phyloP scores from a whole-genome alignment of 768 basidiomycete species.

The Hypholoma fasciculare region DNA sequence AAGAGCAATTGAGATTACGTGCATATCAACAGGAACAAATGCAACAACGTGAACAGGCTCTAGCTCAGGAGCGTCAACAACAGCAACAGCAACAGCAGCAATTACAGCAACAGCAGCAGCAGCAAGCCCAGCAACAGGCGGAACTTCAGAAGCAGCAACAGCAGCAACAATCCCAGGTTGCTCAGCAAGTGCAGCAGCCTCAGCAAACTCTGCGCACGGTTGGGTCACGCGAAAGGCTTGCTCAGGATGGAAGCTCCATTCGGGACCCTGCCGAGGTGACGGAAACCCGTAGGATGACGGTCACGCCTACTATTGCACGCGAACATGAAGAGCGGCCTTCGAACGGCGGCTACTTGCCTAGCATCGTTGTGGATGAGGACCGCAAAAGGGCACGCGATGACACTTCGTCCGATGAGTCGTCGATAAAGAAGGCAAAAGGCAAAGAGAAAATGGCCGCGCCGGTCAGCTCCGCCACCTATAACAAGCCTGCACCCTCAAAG shows the following conservation, averaged over 20 bases:
- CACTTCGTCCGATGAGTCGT: conserved; percentile 33
- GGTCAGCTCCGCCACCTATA: conserved; percentile 41
- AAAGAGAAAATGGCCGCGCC: conserved; percentile 52
- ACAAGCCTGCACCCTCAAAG: conserved; percentile 34
- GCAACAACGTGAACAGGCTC: conserved; percentile 31
- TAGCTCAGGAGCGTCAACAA: conserved; percentile 22
- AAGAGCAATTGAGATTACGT: conserved; percentile 18
- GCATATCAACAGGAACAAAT: conserved; percentile 23
- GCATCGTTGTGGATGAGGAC: conserved; percentile 31
- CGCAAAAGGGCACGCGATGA: conserved; percentile 50
- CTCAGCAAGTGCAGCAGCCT: conserved; percentile 21
- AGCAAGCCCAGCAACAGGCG: conserved; percentile 31
- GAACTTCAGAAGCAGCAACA: conserved; percentile 28
- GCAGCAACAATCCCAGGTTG: conserved; percentile 25
- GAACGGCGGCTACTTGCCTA: conserved; percentile 34
- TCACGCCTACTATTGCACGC: conserved; percentile 77
- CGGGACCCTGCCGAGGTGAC: conserved; percentile 64
- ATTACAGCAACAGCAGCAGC: conserved; percentile 31
- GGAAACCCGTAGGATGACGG: conserved; percentile 77
- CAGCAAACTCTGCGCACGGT: conserved; percentile 39
- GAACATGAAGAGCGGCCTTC: conserved; percentile 35
- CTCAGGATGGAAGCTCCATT: conserved; percentile 18
- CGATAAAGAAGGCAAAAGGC: conserved; percentile 48
- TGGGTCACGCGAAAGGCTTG: conserved; percentile 49
- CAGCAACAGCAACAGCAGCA: conserved; percentile 34